Evolutionary conservation across 1,284 basidiomycete species (phyloP), one percentile per base, ranked within the genome.

Genomic region (Malassezia globosa): DNA sequence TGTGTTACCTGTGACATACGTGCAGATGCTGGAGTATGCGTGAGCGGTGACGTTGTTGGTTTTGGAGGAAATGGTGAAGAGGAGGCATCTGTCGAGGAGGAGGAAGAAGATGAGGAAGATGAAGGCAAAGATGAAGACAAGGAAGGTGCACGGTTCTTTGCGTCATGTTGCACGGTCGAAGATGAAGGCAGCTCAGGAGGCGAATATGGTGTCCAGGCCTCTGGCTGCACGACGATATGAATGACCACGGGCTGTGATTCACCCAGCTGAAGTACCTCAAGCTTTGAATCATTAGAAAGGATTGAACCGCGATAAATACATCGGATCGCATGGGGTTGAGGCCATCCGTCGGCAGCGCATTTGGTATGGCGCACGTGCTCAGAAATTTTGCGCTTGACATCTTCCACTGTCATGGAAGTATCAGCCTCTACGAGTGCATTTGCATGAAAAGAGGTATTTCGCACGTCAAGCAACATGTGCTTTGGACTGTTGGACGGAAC

Each of bases 141-240:
- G n/a, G n/a, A n/a, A n/a, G n/a, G n/a, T n/a, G n/a, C n/a, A n/a
- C n/a, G n/a, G n/a, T n/a, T n/a, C n/a, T n/a, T n/a, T n/a, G n/a
- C n/a, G n/a, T n/a, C n/a, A n/a, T n/a, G n/a, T n/a, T n/a, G n/a
- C n/a, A n/a, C n/a, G n/a, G n/a, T n/a, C n/a, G n/a, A n/a, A n/a
- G n/a, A n/a, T n/a, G n/a, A n/a, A n/a, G 35, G 35, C 21, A 33
- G 11, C 18, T 19, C 13, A 11, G 41, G 16, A 5, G 29, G 1
- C 14, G 18, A 27, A 19, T 23, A 43, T 2, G 41, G 21, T 10
- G 13, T 22, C 64, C 64, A 67, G 29, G 63, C 64, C 18, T 60
- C 64, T 14, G 66, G 66, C 2, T 57, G 63, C 34, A 69, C 64
- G 41, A 63, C 64, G 3, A 65, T 51, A 49, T 68, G 66, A 44